phyloP scores from a whole-genome alignment of 2,329 filamentous ascomycete species.

The Beauveria sp. region DNA sequence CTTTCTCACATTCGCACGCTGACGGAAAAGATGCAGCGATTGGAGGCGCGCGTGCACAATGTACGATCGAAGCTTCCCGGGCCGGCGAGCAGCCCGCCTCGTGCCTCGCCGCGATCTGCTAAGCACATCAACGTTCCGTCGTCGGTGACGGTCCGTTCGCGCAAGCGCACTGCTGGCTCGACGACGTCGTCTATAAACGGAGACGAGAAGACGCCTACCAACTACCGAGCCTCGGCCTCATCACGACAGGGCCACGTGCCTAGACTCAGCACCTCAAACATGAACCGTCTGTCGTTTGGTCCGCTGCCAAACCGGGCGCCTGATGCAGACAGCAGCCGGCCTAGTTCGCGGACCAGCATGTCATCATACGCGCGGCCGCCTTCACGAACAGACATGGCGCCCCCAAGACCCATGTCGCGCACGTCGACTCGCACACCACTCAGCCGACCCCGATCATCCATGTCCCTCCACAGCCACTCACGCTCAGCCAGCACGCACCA shows the following conservation, averaged over 20 bases:
- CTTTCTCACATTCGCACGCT: slow-evolving; percentile 88
- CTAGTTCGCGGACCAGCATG: slow-evolving; percentile 64
- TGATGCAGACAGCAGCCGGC: slow-evolving; percentile 44
- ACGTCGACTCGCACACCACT: slow-evolving; percentile 60
- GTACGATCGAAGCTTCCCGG: slow-evolving; percentile 87
- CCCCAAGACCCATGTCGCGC: slow-evolving; percentile 57
- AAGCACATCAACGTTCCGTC: slow-evolving; percentile 41
- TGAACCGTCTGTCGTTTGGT: slow-evolving; percentile 57
- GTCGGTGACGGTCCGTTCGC: slow-evolving; percentile 57
- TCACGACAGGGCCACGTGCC: slow-evolving; percentile 44
- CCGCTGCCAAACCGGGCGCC: slow-evolving; percentile 51
- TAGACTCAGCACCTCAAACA: slow-evolving; percentile 53
- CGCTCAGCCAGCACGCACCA: slow-evolving; percentile 52
- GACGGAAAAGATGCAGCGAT: slow-evolving; percentile 93
- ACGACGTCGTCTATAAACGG: slow-evolving; percentile 41
- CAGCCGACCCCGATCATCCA: slow-evolving; percentile 62
- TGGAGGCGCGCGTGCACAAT: slow-evolving; percentile 88
- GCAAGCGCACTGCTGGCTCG: slow-evolving; percentile 58
- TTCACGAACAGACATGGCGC: slow-evolving; percentile 47
- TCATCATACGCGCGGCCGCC: slow-evolving; percentile 46
- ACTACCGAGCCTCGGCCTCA: slow-evolving; percentile 29
- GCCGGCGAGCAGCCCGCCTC: slow-evolving; percentile 69
- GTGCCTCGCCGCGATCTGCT: slow-evolving; percentile 62
- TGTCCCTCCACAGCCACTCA: slow-evolving; percentile 54
- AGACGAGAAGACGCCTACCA: slow-evolving; percentile 45